Evolutionary conservation across 2,329 filamentous ascomycete genomes (phyloP).

Genomic region (Fusarium humuli): DNA sequence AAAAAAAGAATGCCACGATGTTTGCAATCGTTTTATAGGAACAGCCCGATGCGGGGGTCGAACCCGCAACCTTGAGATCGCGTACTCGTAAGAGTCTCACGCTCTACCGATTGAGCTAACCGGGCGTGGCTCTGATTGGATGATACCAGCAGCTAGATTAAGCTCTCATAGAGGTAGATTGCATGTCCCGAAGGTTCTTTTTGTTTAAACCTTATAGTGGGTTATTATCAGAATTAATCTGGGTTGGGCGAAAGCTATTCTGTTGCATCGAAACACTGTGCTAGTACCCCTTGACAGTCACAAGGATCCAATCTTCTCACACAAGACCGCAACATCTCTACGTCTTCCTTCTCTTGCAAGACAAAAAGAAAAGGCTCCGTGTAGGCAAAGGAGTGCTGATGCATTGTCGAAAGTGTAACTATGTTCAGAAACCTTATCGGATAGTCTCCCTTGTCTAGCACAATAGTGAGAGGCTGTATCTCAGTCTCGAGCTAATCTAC

Average conservation of each 20-base stretch:
- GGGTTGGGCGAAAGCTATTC: not conserved
- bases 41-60: conserved; percentile 58
- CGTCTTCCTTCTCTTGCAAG: too few relatives aligned
- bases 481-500: not conserved
- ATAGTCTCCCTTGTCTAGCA: not conserved
- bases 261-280: not conserved
- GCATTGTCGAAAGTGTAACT: not conserved
- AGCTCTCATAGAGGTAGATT: accelerated
- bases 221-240: not conserved
- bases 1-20: conserved; percentile 17
- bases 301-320: not conserved
- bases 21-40: conserved; percentile 24
- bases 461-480: too few relatives aligned
- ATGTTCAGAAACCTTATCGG: not conserved
- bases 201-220: not conserved
- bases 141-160: not conserved
- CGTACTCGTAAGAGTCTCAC: conserved; percentile 70
- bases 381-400: not conserved
- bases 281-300: not conserved
- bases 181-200: not conserved
- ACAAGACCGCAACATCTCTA: not conserved
- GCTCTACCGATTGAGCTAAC: conserved; percentile 64
- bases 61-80: conserved; percentile 68
- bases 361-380: too few relatives aligned
- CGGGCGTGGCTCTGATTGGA: conserved; percentile 49